A percentile compares a stretch with the other conserved stretches of the same genome.
Evolutionary conservation across 2,329 filamentous ascomycete genomes (phyloP).

Genomic region (Coniochaeta prunicola): DNA sequence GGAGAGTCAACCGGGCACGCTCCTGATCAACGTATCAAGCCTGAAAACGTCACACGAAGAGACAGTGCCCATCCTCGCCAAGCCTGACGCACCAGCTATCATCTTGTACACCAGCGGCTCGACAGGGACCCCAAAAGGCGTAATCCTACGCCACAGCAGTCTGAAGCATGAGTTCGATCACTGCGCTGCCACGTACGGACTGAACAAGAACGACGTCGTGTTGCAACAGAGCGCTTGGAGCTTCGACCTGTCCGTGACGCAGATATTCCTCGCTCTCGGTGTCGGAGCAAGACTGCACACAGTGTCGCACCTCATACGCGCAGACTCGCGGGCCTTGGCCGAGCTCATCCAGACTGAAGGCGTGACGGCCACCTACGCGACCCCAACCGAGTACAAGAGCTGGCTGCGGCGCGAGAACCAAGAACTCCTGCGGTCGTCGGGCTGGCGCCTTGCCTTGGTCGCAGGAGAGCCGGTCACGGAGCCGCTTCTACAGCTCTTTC

Average conservation of each 20-base stretch:
- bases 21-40: not conserved
- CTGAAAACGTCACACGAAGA: not conserved
- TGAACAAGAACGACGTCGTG: slow-evolving; percentile 12
- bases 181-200: slow-evolving; percentile 6
- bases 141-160: slow-evolving; percentile 22
- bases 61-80: not conserved
- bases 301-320: too few relatives aligned
- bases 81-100: slow-evolving; percentile 9
- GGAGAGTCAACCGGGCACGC: slow-evolving; percentile 5
- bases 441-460: too few relatives aligned
- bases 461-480: too few relatives aligned
- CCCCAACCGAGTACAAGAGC: too few relatives aligned
- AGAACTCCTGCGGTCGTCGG: too few relatives aligned
- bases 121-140: slow-evolving; percentile 32
- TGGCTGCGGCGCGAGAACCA: too few relatives aligned
- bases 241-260: slow-evolving; percentile 25
- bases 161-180: slow-evolving; percentile 21
- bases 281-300: too few relatives aligned
- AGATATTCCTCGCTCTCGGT: too few relatives aligned
- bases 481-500: too few relatives aligned
- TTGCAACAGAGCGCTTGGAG: slow-evolving; percentile 26
- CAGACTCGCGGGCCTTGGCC: too few relatives aligned
- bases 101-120: slow-evolving; percentile 26
- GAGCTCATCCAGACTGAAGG: too few relatives aligned
- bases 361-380: too few relatives aligned